phyloP scores from a whole-genome alignment of 371 early-diverging fungal species.

The Rhizopus delemar region DNA sequence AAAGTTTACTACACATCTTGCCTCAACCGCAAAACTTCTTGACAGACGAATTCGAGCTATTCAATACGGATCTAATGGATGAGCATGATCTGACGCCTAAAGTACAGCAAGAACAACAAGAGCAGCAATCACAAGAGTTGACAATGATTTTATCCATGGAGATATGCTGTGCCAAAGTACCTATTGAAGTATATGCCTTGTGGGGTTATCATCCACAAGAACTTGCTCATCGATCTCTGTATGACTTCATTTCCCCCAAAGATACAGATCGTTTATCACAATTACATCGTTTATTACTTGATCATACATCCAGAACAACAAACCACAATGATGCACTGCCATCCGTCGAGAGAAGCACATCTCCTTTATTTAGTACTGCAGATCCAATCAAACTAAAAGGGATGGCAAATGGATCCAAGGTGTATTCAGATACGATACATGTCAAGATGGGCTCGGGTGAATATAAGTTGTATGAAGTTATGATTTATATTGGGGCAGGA shows the following conservation, averaged over 20 bases:
- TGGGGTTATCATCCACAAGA: constrained; percentile 65
- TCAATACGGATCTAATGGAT: too few relatives aligned
- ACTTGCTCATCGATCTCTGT: constrained; percentile 58
- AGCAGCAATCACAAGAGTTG: constrained; percentile 2
- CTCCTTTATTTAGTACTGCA: constrained; percentile 37
- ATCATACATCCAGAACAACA: constrained; percentile 5
- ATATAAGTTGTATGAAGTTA: constrained; percentile 47
- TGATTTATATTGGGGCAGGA: constrained; percentile 63
- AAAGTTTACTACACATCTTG: too few relatives aligned
- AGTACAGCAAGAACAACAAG: background rate
- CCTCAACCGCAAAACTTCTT: too few relatives aligned
- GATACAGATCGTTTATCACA: constrained; percentile 46
- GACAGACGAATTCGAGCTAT: too few relatives aligned
- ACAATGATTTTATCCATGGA: constrained; percentile 55
- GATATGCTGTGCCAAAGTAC: constrained; percentile 58
- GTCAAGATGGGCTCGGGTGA: constrained; percentile 57
- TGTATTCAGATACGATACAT: constrained; percentile 55
- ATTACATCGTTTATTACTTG: constrained; percentile 47
- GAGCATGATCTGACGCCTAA: background rate
- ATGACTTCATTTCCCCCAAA: constrained; percentile 51
- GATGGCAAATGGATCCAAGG: constrained; percentile 41
- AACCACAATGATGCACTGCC: constrained; percentile 41
- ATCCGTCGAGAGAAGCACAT: constrained; percentile 52
- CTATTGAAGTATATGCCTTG: constrained; percentile 53
- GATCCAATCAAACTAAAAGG: constrained; percentile 33